Percentiles rank a stretch among this genome's conserved stretches.
Evolutionary conservation across 768 basidiomycete genomes (phyloP).

Genomic region (Clavaria fumosa): DNA sequence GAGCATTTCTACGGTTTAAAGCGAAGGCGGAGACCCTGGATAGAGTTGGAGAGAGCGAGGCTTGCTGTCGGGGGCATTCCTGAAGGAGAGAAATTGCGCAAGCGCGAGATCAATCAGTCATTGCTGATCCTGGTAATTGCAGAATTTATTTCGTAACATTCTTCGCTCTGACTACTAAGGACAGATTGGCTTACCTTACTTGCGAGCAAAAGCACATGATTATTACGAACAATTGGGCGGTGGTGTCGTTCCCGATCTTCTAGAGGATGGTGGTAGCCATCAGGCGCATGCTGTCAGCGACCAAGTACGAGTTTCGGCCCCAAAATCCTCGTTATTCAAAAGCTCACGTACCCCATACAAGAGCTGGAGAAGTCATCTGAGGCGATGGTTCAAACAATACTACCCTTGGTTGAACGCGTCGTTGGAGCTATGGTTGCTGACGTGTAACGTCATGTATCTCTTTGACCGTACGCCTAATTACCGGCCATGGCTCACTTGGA

Average conservation of each 20-base stretch:
- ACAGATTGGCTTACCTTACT: slow-evolving; percentile 78
- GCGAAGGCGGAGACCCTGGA: slow-evolving; percentile 53
- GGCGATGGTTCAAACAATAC: slow-evolving; percentile 46
- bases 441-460: slow-evolving; percentile 78
- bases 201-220: slow-evolving; percentile 80
- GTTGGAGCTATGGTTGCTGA: slow-evolving; percentile 71
- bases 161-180: slow-evolving; percentile 6
- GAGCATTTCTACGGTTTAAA: slow-evolving; percentile 95
- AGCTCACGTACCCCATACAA: slow-evolving; percentile 15
- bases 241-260: slow-evolving; percentile 48
- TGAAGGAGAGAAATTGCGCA: slow-evolving; percentile 47
- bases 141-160: slow-evolving; percentile 13
- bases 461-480: slow-evolving; percentile 79
- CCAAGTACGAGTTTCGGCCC: slow-evolving; percentile 25
- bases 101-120: slow-evolving; percentile 57
- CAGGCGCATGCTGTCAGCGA: slow-evolving; percentile 34
- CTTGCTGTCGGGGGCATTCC: slow-evolving; percentile 55
- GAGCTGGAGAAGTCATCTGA: slow-evolving; percentile 38
- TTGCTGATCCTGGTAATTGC: slow-evolving; percentile 55
- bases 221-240: slow-evolving; percentile 86
- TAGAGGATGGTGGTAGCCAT: slow-evolving; percentile 35
- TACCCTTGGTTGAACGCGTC: slow-evolving; percentile 75
- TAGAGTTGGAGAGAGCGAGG: slow-evolving; percentile 50
- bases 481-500: slow-evolving; percentile 82
- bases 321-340: slow-evolving; percentile 2